phyloP scores from a whole-genome alignment of 129 eudicot genomes.

The Smallanthus sonchifolius region DNA sequence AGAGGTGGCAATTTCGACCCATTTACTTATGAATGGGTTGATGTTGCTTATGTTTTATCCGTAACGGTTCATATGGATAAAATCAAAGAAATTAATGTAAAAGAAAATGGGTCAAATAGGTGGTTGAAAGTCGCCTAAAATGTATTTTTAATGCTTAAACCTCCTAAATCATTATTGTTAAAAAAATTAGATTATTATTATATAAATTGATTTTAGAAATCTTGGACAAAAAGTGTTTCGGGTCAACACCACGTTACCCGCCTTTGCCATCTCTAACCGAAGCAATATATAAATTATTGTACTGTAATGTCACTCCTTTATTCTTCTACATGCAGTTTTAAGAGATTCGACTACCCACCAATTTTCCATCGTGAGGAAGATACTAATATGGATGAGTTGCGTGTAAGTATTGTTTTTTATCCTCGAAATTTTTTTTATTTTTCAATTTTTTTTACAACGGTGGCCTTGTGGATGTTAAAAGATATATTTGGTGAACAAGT shows the following conservation, averaged over 20 bases:
- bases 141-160: neutral
- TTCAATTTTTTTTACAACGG: neutral
- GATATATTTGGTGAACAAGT: neutral
- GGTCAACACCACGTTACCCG: neutral
- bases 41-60: neutral
- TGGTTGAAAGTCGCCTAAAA: neutral
- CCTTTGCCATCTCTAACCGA: neutral
- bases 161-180: neutral
- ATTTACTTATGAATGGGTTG: neutral
- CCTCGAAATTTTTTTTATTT: too few species aligned
- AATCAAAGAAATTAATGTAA: neutral
- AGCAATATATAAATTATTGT: neutral
- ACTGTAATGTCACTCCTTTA: neutral
- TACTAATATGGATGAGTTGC: slow-evolving; percentile 75
- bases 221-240: neutral
- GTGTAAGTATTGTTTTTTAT: slow-evolving; percentile 49
- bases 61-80: neutral
- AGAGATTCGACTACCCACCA: slow-evolving; percentile 85
- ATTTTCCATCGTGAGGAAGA: slow-evolving; percentile 90
- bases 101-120: neutral
- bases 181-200: neutral
- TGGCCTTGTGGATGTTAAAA: neutral
- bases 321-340: slow-evolving; percentile 58
- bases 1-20: neutral
- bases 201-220: neutral